Base-by-base conservation (phyloP, 1,139 yeast species). In the Dujonia santamariae region DNA sequence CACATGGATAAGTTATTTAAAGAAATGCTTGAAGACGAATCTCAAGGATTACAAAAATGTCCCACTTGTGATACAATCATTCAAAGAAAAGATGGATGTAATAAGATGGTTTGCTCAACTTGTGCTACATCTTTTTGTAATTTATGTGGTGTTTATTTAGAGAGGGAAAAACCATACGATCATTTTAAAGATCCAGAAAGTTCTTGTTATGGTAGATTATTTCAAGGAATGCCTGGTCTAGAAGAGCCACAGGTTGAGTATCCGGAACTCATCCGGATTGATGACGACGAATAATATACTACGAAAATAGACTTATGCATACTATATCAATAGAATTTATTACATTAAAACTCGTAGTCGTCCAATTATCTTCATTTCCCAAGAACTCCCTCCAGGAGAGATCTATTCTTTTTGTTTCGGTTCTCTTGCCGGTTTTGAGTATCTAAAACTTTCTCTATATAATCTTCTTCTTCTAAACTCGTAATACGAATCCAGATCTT, bases 81-180 rank as follows among this genome's bases (percentile, higher is more conserved):
- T n/a, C 80, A 79, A 41, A 68, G 77, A 43, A 56, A 69, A 12
- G 83, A 77, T 46, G 88, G 88, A 3, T 81, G 88, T 50, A 80
- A 81, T 48, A 79, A 78, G 47, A 79, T 81, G 82, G 67, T 63
- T 20, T 80, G 88, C 47, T 45, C 66, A 0, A 57, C 67, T 4
- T 81, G 87, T 44, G 47, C 49, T 7, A 61, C 72, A 0, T 50
- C 54, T 32, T 80, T 80, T 46, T 81, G 88, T 47, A 77, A 72
- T 41, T 42, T 77, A 13, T 81, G 88, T 54, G 80, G 79, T 1
- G 50, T 48, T 1, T 45, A 54, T 4, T 57, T 78, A 33, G 53
- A 53, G 18, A 51, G 53, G 2, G 53, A 47, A 4, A 66, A 71
- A 34, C 80, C 81, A 0, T 80, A 81, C 48, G 63, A 58, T 15